A percentile compares a stretch with the other conserved stretches of the same genome.
Evolutionary conservation across 176 grass and related monocot species (phyloP).

Genomic region (Tillandsia leiboldiana): DNA sequence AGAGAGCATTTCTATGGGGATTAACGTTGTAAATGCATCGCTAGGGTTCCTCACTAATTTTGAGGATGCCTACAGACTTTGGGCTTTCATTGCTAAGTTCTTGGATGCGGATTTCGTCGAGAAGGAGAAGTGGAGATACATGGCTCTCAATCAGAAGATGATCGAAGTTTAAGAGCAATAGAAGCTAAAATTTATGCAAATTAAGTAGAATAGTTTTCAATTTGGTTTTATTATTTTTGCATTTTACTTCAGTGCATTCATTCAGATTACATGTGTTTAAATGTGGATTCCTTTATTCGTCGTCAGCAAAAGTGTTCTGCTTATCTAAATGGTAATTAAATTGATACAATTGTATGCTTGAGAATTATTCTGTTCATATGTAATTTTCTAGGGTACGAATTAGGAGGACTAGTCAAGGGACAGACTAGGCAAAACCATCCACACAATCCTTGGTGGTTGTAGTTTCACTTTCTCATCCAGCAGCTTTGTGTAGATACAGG

Average conservation of each 20-base stretch:
- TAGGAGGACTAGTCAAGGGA: too few species aligned
- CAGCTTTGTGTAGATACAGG: too few species aligned
- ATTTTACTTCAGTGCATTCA: background rate
- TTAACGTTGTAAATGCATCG: conserved; percentile 69
- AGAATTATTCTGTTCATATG: background rate
- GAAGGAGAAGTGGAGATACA: conserved; percentile 94
- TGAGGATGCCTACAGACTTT: conserved; percentile 78
- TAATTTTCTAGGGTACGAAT: background rate
- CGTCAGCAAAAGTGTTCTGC: background rate
- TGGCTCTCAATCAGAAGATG: conserved; percentile 70
- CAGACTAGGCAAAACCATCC: too few species aligned
- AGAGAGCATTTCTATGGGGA: conserved; percentile 37
- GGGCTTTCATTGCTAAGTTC: conserved; percentile 87
- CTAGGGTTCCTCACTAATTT: conserved; percentile 80
- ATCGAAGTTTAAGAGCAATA: conserved; percentile 35
- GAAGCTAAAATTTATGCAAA: background rate
- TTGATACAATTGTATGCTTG: background rate
- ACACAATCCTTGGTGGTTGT: too few species aligned
- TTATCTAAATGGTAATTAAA: background rate
- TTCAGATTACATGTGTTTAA: background rate
- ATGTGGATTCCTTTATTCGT: background rate
- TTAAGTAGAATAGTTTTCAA: background rate
- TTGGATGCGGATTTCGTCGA: conserved; percentile 89
- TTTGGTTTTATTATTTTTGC: background rate
- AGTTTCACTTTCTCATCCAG: too few species aligned